Conservation (phyloP, 2,329 filamentous ascomycete genomes). For the Apiospora pterosperma region DNA sequence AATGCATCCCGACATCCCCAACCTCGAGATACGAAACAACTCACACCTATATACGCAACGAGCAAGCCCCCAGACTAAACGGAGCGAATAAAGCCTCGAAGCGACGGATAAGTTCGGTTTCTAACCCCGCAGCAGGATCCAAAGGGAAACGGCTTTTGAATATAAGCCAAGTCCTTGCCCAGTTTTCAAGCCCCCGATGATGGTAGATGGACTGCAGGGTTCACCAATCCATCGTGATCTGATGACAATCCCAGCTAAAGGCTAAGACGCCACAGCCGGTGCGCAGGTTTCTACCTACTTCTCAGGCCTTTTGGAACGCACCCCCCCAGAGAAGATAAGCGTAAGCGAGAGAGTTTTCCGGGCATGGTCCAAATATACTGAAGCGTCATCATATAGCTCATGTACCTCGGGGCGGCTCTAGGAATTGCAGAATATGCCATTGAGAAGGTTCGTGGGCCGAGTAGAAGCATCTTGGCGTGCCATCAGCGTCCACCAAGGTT, state of each 20-base stretch:
- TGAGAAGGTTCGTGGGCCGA: neutral
- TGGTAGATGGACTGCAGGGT: neutral
- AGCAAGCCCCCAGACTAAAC: neutral
- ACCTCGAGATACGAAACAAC: neutral
- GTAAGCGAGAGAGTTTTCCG: neutral
- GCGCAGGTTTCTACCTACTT: neutral
- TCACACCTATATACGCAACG: neutral
- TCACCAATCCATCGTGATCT: too few relatives aligned
- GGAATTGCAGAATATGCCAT: neutral
- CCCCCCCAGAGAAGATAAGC: neutral
- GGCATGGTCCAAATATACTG: neutral
- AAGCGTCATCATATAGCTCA: neutral
- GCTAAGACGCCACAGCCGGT: neutral
- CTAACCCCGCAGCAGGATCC: neutral
- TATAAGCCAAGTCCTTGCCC: neutral
- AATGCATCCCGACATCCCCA: neutral
- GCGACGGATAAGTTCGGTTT: neutral
- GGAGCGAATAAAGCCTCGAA: neutral
- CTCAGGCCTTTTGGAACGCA: neutral
- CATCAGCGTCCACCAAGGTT: neutral
- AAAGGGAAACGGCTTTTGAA: neutral
- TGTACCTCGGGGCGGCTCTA: neutral
- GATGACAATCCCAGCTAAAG: too few relatives aligned
- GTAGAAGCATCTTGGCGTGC: neutral
- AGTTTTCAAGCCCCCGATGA: neutral